These are phyloP conservation scores for Phlebiopsis flavidoalba DNA, from an alignment of 768 basidiomycete species.

Conservation along the genomic window DNA sequence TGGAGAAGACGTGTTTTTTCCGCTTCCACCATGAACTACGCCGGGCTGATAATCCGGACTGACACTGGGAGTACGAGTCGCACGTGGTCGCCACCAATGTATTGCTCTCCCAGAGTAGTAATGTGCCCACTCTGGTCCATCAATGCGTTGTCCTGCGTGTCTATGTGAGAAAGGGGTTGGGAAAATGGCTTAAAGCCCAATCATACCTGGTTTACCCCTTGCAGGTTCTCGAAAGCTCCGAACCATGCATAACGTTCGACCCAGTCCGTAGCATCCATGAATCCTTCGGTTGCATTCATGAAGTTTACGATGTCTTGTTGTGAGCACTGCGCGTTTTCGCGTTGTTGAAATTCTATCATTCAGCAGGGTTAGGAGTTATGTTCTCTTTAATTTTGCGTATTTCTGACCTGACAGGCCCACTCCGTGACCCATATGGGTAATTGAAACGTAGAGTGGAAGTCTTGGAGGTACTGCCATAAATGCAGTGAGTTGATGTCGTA, in stretches of 20 bases:
- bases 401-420: slow-evolving; percentile 42
- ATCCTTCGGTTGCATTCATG: slow-evolving; percentile 46
- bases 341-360: slow-evolving; percentile 34
- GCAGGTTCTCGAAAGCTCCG: slow-evolving; percentile 47
- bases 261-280: slow-evolving; percentile 47
- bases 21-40: slow-evolving; percentile 19
- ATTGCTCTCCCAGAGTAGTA: slow-evolving; percentile 43
- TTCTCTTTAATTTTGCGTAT: not conserved
- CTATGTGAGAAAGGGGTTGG: not conserved
- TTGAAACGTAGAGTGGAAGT: slow-evolving; percentile 48
- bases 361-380: not conserved
- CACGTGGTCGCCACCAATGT: slow-evolving; percentile 32
- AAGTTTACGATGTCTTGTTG: slow-evolving; percentile 38
- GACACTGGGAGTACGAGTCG: too few species aligned
- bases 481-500: slow-evolving; percentile 53
- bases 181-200: not conserved
- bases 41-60: slow-evolving; percentile 17
- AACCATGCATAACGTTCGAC: slow-evolving; percentile 62
- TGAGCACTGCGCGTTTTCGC: slow-evolving; percentile 39
- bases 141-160: slow-evolving; percentile 35
- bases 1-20: not conserved
- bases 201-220: slow-evolving; percentile 42
- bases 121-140: slow-evolving; percentile 40
- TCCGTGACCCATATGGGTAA: slow-evolving; percentile 56
- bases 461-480: slow-evolving; percentile 46